Conservation (phyloP, 2,329 filamentous ascomycete genomes). For the Aquanectria penicillioides region DNA sequence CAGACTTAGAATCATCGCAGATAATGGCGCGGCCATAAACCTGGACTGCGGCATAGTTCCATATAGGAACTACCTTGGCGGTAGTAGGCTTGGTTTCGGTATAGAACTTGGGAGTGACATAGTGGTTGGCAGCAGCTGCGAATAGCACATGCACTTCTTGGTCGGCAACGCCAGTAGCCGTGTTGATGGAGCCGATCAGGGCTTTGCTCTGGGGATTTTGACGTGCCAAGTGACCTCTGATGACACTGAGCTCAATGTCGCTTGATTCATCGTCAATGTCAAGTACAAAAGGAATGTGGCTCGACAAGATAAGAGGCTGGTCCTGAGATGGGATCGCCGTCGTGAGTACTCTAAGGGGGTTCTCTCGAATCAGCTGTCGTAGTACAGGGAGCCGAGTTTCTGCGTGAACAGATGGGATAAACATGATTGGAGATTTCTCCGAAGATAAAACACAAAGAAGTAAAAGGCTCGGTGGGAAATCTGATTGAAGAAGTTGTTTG, state of each 20-base stretch:
- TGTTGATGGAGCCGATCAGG: slow-evolving; percentile 58
- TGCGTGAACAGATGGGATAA: slow-evolving; percentile 63
- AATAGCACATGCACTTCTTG: slow-evolving; percentile 72
- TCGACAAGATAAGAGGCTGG: slow-evolving; percentile 64
- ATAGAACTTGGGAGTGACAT: slow-evolving; percentile 76
- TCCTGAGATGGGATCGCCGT: slow-evolving; percentile 64
- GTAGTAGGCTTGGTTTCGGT: slow-evolving; percentile 69
- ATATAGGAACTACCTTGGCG: slow-evolving; percentile 75
- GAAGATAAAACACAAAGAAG: too few relatives aligned
- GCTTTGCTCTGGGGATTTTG: slow-evolving; percentile 72
- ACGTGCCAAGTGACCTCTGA: slow-evolving; percentile 71
- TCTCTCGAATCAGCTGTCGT: slow-evolving; percentile 65
- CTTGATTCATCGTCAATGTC: slow-evolving; percentile 56
- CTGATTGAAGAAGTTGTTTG: too few relatives aligned
- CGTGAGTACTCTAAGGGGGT: slow-evolving; percentile 71
- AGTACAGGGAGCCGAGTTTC: slow-evolving; percentile 61
- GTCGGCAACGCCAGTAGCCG: slow-evolving; percentile 43
- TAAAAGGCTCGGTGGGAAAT: too few relatives aligned
- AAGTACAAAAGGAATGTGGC: slow-evolving; percentile 69
- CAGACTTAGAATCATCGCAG: slow-evolving; percentile 58
- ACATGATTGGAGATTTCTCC: too few relatives aligned
- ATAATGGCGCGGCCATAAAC: slow-evolving; percentile 67
- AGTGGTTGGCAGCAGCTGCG: slow-evolving; percentile 66
- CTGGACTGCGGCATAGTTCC: slow-evolving; percentile 75
- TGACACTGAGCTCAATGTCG: slow-evolving; percentile 51